Evolutionary conservation across 768 basidiomycete genomes (phyloP), one percentile per base, ranked within the genome.

Genomic region (Lentinula lateritia): DNA sequence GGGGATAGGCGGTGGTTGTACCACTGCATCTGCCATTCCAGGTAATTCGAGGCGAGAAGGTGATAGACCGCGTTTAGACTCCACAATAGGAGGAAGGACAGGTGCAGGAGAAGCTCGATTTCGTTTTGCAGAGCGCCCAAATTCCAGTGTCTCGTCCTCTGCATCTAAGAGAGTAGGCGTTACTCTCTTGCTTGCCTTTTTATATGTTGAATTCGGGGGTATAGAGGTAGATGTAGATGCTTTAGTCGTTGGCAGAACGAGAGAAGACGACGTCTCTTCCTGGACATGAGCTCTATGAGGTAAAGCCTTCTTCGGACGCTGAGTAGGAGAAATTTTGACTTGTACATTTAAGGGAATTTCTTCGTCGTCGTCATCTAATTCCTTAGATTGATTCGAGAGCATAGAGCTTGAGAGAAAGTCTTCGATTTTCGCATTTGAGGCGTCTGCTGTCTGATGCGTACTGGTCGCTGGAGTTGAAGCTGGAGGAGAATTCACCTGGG

Each of bases 91-190:
- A 72, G 38, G 66, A 66, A 8, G 75, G 65, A 5, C 68, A 48
- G 57, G 57, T 39, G 18, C 60, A 2, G 73, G 73, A 15, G 72
- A 67, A 20, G 64, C 63, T 32, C 71, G 66, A 13, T 69, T 61
- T 12, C 74, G 74, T 68, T 81, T 80, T 5, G 72, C 50, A 54
- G 67, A 68, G 35, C 70, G 73, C 6, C 82, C 82, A 62, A 86
- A 80, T 61, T 75, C 74, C 6, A 84, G 74, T 34, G 75, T 76
- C 59, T 83, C 82, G 63, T 77, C 83, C 13, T 80, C 77, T n/a
- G 68, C 72, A 61, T 77, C 71, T 9, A 73, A 66, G 41, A 66
- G 52, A 34, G 58, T 61, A 6, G 36, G 54, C 43, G 70, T 61
- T 48, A 72, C 69, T n/a, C 68, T 66, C 60, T 73, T 74, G 12